Base-by-base conservation (phyloP, 768 basidiomycete species). In the Rhizopogon rudus region DNA sequence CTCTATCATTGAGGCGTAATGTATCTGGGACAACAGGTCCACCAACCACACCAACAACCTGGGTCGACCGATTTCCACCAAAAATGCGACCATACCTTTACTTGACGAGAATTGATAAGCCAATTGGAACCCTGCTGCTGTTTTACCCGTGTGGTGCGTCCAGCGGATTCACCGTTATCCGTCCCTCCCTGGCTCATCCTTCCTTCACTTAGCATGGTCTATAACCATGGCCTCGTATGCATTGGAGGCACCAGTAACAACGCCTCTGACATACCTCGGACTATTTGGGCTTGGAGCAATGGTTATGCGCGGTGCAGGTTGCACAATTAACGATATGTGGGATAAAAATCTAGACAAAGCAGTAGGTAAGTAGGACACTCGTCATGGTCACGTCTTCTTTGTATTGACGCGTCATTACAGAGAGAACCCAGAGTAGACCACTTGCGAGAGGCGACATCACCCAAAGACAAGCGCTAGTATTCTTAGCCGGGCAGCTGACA, bases 251-350 rank as follows among this genome's bases (percentile, higher is more conserved):
- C 89, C 93, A 0, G 75, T 80, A 44, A 79, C 81, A 2, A 80
- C 77, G 0, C 89, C 92, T 14, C 66, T 93, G 52, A 84, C 81
- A 16, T 96, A 93, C 65, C 75, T 92, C 45, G 73, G 82, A 35
- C 74, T 98, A 1, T 98, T 98, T 65, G 95, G 92, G 2, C 67
- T 87, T 9, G 97, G 97, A 1, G 94, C 97, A 0, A 61, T 97
- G 43, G 80, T 98, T 50, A 99, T 99, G 97, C 86, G 97, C 17
- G 93, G 96, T 5, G 97, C 97, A 20, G 97, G 97, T 3, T 99
- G 97, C 71, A 98, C 93, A 3, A 96, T 99, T 62, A 99, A 99
- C 68, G 97, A 99, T 67, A 86, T 99, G 85, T 98, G 97, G 96
- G 97, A 99, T 71, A 80, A 79, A 59, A 84, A 91, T 57, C 81